Conservation (phyloP, 306 rosid species). For the Calophaca sinica region DNA sequence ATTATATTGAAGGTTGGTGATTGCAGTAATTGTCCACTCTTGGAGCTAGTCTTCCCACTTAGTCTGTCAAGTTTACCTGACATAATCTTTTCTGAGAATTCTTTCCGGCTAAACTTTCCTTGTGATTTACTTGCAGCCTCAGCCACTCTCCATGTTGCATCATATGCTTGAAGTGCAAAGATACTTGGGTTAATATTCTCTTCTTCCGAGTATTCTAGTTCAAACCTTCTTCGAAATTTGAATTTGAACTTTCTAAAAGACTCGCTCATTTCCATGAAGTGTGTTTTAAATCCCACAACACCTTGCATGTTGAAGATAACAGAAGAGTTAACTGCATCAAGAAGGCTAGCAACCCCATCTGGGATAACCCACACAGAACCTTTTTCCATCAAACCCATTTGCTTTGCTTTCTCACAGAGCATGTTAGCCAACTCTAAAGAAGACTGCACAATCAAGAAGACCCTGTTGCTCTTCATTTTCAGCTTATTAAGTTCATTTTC, state of each 20-base stretch:
- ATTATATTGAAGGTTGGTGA: conserved; percentile 53
- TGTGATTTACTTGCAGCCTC: conserved; percentile 42
- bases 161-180: conserved; percentile 62
- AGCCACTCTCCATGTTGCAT: conserved; percentile 49
- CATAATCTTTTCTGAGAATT: conserved; percentile 39
- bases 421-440: conserved; percentile 54
- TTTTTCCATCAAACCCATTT: conserved; percentile 64
- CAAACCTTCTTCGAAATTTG: conserved; percentile 53
- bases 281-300: conserved; percentile 62
- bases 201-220: conserved; percentile 60
- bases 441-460: conserved; percentile 59
- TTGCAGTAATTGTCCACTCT: conserved; percentile 38
- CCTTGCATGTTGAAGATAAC: conserved; percentile 61
- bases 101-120: conserved; percentile 34
- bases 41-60: conserved; percentile 50
- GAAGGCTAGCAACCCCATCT: conserved; percentile 55
- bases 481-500: conserved; percentile 54
- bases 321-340: conserved; percentile 60
- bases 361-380: conserved; percentile 69
- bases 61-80: conserved; percentile 47
- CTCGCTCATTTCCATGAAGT: conserved; percentile 42
- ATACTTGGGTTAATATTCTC: conserved; percentile 60
- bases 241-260: conserved; percentile 49
- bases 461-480: conserved; percentile 55
- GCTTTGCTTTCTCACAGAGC: conserved; percentile 57